Evolutionary conservation across 2,329 filamentous ascomycete genomes (phyloP).

Genomic region (Teratosphaeria zuluensis): DNA sequence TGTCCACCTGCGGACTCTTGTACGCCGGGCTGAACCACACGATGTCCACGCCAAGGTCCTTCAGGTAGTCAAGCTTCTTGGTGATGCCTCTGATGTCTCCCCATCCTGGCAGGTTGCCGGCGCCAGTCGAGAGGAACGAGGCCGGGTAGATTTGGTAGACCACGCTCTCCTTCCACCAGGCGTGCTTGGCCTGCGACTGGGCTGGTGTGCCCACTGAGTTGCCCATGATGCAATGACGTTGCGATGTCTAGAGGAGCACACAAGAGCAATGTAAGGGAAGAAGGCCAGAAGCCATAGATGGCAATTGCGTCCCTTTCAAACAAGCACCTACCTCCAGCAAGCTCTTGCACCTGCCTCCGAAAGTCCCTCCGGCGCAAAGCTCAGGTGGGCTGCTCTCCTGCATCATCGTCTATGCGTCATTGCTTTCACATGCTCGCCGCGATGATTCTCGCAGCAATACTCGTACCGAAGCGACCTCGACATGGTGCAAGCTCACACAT

Average conservation of each 20-base stretch:
- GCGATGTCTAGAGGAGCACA: neutral
- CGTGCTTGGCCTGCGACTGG: neutral
- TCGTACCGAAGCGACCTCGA: neutral
- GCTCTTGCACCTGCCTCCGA: neutral
- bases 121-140: slow-evolving; percentile 48
- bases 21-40: slow-evolving; percentile 57
- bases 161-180: slow-evolving; percentile 32
- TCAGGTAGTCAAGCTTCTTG: slow-evolving; percentile 54
- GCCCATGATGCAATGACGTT: neutral
- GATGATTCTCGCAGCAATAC: neutral
- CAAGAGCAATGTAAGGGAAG: neutral
- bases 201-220: neutral
- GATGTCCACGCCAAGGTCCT: slow-evolving; percentile 52
- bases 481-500: neutral
- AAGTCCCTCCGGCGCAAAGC: neutral
- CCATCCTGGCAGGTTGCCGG: slow-evolving; percentile 43
- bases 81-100: slow-evolving; percentile 58
- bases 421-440: neutral
- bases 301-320: neutral
- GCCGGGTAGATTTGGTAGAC: slow-evolving; percentile 48
- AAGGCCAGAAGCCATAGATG: neutral
- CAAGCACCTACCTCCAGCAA: neutral
- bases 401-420: neutral
- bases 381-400: neutral
- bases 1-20: slow-evolving; percentile 45